Base-by-base conservation (phyloP, 1,284 basidiomycete species). In the Leccinum subrobustum region DNA sequence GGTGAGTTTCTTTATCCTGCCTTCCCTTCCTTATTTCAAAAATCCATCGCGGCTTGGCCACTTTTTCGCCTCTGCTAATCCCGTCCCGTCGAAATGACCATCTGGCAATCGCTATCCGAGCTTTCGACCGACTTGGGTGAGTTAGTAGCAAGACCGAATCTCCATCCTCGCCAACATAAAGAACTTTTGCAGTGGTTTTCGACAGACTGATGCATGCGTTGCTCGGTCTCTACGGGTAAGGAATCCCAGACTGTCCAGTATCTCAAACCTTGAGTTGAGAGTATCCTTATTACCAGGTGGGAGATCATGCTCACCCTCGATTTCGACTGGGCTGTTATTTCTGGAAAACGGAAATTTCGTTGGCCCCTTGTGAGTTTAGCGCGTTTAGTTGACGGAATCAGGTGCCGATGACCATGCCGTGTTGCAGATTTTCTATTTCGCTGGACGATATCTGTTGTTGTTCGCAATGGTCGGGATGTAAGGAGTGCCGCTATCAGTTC, bases 391-490 rank as follows among this genome's bases (percentile, higher is more conserved):
- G 14, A 52, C 37, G 23, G 12, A 23, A 42, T 12, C 42, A n/a
- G 1, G n/a, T 20, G 20, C 8, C 37, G 33, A 31, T 52, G 29
- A 63, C 14, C 9, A 52, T 23, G 2, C 1, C 18, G 6, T 2
- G 12, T 44, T 37, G 2, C 39, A 73, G 73, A 51, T 64, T 14
- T 73, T 70, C 39, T 73, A 73, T 52, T 76, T 73, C 50, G 58
- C 71, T 3, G 71, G 71, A 4, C 68, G 74, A 58, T 73, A 73
- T 60, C 23, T 75, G 6, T 44, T 73, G 42, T 62, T 76, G 25
- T 73, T 70, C n/a, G 74, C 71, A 5, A 61, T 76, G 64, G 64
- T 73, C 3, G 71, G 71, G 60, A 75, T 73, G 74, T 74, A 58
- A 58, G 69, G 48, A 2, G 2, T 18, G 2, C 20, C 11, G 18